These are phyloP conservation scores for Leishmania tarentolae DNA, from an alignment of 208 protist genomes.

Conservation along the genomic window DNA sequence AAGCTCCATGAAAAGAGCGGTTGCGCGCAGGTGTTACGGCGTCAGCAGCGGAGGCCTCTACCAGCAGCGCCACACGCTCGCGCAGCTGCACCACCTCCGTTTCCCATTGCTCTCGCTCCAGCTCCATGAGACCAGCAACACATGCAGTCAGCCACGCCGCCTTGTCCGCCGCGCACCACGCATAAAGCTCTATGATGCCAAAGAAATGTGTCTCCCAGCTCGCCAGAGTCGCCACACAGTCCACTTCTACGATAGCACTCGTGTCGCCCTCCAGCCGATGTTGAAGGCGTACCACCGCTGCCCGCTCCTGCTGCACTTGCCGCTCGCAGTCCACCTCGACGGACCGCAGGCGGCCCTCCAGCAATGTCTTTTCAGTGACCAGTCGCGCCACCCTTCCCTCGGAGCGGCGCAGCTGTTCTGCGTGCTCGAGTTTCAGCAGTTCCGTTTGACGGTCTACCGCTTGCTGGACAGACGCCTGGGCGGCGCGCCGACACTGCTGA, in stretches of 20 bases:
- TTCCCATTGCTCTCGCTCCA: constrained; percentile 35
- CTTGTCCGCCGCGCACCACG: not conserved
- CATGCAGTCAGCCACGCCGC: constrained; percentile 7
- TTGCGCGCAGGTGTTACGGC: not conserved
- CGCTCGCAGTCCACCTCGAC: constrained; percentile 7
- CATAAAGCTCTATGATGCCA: not conserved
- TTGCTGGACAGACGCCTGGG: constrained; percentile 9
- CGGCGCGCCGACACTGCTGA: not conserved
- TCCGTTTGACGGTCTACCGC: constrained; percentile 20
- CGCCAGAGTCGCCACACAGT: not conserved
- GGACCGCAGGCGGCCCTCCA: constrained; percentile 12
- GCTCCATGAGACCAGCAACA: constrained; percentile 4
- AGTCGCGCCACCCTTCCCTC: constrained; percentile 17
- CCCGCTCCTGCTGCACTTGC: constrained; percentile 15
- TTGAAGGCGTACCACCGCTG: constrained; percentile 15
- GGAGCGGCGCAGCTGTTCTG: not conserved
- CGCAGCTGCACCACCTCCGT: constrained; percentile 40
- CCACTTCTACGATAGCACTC: not conserved
- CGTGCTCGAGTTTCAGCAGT: constrained; percentile 15
- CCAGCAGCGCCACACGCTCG: constrained; percentile 25
- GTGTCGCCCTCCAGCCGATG: not conserved
- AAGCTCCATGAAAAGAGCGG: not conserved
- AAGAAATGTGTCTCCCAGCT: not conserved
- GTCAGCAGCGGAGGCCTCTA: not conserved
- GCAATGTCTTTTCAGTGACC: constrained; percentile 4